Percentiles rank a stretch among this genome's conserved stretches.
Conservation (phyloP, 495 filamentous ascomycete species). For the Physcia stellaris region DNA sequence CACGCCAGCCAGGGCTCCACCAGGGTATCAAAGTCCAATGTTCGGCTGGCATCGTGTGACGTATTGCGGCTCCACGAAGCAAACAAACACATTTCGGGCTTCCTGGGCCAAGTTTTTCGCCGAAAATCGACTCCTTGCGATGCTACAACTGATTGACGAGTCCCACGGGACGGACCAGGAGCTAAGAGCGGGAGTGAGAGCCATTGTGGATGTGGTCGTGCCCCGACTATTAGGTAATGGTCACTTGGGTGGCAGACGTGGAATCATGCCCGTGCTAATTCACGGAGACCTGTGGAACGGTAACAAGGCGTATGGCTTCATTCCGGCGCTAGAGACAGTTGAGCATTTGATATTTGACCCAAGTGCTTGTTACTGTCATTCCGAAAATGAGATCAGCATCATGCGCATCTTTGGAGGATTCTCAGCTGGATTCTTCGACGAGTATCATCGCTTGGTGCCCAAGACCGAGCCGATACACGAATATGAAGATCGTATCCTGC, state of each 20-base stretch:
- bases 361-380: conserved; percentile 66
- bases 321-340: conserved; percentile 36
- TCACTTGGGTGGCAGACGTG: too few relatives aligned
- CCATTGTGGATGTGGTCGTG: conserved; percentile 46
- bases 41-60: conserved; percentile 77
- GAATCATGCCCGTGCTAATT: conserved; percentile 61
- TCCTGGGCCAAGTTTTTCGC: conserved; percentile 80
- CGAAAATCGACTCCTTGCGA: conserved; percentile 52
- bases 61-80: conserved; percentile 73
- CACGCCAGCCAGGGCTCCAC: conserved; percentile 53
- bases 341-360: conserved; percentile 83
- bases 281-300: conserved; percentile 91
- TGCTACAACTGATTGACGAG: conserved; percentile 41
- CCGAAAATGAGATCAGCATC: conserved; percentile 85
- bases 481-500: conserved; percentile 62
- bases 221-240: conserved; percentile 54
- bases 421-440: conserved; percentile 50
- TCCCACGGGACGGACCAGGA: conserved; percentile 51
- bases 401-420: conserved; percentile 97
- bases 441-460: conserved; percentile 60
- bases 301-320: conserved; percentile 54
- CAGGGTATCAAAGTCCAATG: conserved; percentile 39
- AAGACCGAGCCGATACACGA: conserved; percentile 74
- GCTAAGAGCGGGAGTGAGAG: conserved; percentile 47
- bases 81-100: conserved; percentile 54